Evolutionary conservation across 2,329 filamentous ascomycete genomes (phyloP).

Genomic region (Penicillium sp.): DNA sequence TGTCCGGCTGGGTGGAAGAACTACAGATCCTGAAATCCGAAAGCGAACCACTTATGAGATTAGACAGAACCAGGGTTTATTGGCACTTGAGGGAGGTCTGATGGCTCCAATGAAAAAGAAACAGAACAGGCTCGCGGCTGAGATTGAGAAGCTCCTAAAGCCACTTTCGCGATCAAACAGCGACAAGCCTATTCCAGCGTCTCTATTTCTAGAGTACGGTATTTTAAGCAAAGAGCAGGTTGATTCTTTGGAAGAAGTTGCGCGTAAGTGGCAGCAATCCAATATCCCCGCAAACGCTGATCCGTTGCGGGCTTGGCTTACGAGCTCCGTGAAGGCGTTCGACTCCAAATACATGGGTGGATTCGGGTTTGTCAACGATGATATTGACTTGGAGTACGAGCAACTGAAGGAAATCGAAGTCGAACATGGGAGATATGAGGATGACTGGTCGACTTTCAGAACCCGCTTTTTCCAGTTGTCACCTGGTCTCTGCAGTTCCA

Average conservation of each 20-base stretch:
- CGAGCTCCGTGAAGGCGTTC: conserved; percentile 50
- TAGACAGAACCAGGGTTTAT: conserved; percentile 37
- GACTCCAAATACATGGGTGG: conserved; percentile 46
- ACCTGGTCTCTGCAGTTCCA: conserved; percentile 40
- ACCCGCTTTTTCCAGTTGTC: conserved; percentile 47
- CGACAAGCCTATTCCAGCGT: conserved; percentile 52
- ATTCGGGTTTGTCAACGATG: conserved; percentile 56
- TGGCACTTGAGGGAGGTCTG: conserved; percentile 41
- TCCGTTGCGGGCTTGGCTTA: conserved; percentile 57
- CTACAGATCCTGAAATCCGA: conserved; percentile 63
- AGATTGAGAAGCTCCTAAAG: conserved; percentile 43
- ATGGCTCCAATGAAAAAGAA: conserved; percentile 40
- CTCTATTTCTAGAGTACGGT: conserved; percentile 53
- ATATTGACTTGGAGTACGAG: conserved; percentile 61
- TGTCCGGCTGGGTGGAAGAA: conserved; percentile 67
- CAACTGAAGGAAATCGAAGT: conserved; percentile 61
- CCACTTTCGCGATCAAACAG: conserved; percentile 40
- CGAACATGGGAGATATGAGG: conserved; percentile 53
- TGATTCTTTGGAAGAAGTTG: conserved; percentile 56
- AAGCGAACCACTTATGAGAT: conserved; percentile 66
- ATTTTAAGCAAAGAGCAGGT: conserved; percentile 64
- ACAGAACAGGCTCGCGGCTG: conserved; percentile 45
- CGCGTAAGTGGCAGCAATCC: conserved; percentile 42
- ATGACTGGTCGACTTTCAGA: conserved; percentile 53
- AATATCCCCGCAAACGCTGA: conserved; percentile 16